Conservation (phyloP, 2,329 filamentous ascomycete species). For the Fusarium phyllophilum region DNA sequence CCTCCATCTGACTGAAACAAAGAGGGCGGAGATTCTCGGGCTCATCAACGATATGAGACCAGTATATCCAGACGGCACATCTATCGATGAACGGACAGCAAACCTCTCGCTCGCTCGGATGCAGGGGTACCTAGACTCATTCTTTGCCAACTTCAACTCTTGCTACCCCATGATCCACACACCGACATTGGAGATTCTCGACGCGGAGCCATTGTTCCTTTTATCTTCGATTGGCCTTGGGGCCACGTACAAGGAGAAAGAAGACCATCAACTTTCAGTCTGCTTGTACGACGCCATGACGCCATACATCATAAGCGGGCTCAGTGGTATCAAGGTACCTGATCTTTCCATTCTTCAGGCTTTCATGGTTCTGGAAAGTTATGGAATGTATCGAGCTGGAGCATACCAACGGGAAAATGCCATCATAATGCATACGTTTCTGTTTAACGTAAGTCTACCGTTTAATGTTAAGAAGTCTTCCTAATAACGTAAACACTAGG, state of each 20-base stretch:
- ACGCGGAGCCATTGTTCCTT: background rate
- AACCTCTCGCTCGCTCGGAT: background rate
- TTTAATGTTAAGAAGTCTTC: too few species aligned
- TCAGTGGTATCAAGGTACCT: background rate
- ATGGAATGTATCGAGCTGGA: background rate
- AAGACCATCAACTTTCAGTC: background rate
- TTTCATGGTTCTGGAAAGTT: background rate
- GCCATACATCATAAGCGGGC: background rate
- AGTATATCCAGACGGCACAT: background rate
- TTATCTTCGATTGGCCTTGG: background rate
- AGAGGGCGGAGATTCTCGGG: fast-evolving
- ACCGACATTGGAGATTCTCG: background rate
- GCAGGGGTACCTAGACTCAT: background rate
- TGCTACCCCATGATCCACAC: background rate
- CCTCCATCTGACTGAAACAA: background rate
- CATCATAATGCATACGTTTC: background rate
- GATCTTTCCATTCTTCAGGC: background rate
- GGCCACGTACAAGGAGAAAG: background rate
- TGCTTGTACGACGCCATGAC: background rate
- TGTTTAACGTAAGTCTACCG: background rate
- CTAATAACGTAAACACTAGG: background rate
- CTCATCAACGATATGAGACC: background rate
- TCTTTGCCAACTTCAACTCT: background rate
- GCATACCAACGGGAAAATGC: background rate
- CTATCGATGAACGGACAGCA: background rate